Base-by-base conservation (phyloP, 2,329 filamentous ascomycete genomes). In the Westerdykella ornata region DNA sequence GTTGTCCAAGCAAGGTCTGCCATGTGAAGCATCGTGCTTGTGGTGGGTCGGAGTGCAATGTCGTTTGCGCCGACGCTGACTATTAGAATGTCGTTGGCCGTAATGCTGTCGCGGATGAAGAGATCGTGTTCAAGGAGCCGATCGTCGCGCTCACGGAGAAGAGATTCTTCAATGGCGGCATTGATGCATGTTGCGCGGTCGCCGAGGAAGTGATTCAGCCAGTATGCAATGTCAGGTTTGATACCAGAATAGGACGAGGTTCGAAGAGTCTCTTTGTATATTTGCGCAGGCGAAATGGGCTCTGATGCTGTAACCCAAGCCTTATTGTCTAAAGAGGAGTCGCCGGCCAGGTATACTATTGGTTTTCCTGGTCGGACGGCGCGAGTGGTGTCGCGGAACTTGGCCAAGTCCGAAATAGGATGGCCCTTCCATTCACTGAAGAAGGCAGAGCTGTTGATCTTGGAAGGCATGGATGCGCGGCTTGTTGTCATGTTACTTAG, bases 261-360 rank as follows among this genome's bases (percentile, higher is more conserved):
- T 1, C 15, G 35, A 4, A 67, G 48, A 3, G 52, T 17, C 28
- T 13, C 2, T 34, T 22, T 36, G 17, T 12, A 38, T 38, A 39
- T 28, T 28, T 16, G 15, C 4, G 29, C 4, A 14, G 28, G 9
- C 5, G 37, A 15, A 9, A 32, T 11, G 4, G 22, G 28, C 13
- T 40, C n/a, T 15, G 13, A n/a, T 36, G 18, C 8, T 3, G 39
- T 41, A 1, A 66, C 53, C 63, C 63, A 67, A 45, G 49, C 55
- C 39, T 66, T 67, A 44, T 67, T 66, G 44, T 67, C 64, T 3
- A 66, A 55, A 14, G 63, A 66, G 5, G 64, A 67, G 40, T 67
- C 63, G 38, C 63, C 63, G 4, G 60, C 64, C 5, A 67, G 50
- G 34, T 58, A 67, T n/a, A 65, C 42, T 29, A 64, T 57, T 13